Conservation (phyloP, 805 yeast species). For the Saturnispora dispora region DNA sequence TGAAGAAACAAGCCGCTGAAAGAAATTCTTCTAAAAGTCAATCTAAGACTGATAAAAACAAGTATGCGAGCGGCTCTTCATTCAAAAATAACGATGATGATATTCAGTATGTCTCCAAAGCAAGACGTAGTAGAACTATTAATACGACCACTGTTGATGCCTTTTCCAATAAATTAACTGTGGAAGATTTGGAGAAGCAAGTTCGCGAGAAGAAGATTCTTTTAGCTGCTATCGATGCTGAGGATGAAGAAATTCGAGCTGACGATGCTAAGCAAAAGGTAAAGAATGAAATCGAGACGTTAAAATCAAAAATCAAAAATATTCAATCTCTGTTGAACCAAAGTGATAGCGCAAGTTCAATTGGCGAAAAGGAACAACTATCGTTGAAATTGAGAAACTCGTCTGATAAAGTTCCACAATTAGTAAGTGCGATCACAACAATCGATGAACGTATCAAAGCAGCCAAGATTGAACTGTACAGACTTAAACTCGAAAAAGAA, state of each 20-base stretch:
- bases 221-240: constrained; percentile 62
- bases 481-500: constrained; percentile 43
- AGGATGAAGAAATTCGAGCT: constrained; percentile 39
- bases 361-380: constrained; percentile 42
- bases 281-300: constrained; percentile 47
- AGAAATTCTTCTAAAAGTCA: constrained; percentile 17
- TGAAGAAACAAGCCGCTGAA: constrained; percentile 32
- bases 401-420: constrained; percentile 62
- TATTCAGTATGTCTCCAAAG: constrained; percentile 46
- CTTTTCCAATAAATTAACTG: constrained; percentile 29
- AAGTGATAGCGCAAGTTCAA: constrained; percentile 25
- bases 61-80: constrained; percentile 36
- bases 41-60: neutral
- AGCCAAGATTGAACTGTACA: constrained; percentile 56
- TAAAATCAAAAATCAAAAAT: constrained; percentile 51
- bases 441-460: constrained; percentile 62
- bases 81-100: constrained; percentile 71
- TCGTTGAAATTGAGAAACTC: constrained; percentile 49
- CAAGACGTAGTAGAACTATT: constrained; percentile 37
- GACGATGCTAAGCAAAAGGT: constrained; percentile 30
- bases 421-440: constrained; percentile 52
- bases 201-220: constrained; percentile 65
- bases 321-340: constrained; percentile 33
- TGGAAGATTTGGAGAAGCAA: constrained; percentile 51
- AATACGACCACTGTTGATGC: constrained; percentile 15